Evolutionary conservation across 116 monocot species (phyloP).

Genomic region (Phalaenopsis hybrid): DNA sequence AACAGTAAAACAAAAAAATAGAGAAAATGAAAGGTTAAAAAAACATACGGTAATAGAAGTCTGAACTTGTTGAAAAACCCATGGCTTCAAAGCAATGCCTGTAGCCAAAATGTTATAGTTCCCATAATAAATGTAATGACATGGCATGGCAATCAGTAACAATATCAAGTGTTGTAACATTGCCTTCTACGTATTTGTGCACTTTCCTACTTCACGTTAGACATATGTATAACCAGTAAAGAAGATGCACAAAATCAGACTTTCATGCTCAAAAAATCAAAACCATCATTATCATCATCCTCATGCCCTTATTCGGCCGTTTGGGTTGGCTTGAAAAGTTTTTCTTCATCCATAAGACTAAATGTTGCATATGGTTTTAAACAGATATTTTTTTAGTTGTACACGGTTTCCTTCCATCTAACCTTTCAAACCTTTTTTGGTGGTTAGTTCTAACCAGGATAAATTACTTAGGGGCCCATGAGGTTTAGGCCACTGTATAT

Average conservation of each 20-base stretch:
- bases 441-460: neutral
- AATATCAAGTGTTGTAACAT: neutral
- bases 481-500: neutral
- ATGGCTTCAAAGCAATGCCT: slow-evolving; percentile 73
- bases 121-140: neutral
- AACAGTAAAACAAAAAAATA: neutral
- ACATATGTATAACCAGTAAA: neutral
- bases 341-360: neutral
- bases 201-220: neutral
- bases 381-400: neutral
- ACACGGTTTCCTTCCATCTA: neutral
- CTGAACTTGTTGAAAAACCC: slow-evolving; percentile 38
- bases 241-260: slow-evolving; percentile 2
- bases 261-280: neutral
- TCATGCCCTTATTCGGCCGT: neutral
- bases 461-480: neutral
- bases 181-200: neutral
- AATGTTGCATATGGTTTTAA: neutral
- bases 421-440: neutral
- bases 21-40: neutral
- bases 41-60: slow-evolving; percentile 37
- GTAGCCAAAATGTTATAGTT: slow-evolving; percentile 6
- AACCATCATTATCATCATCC: neutral
- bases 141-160: neutral
- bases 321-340: neutral